Evolutionary conservation across 352 stramenopile genomes (phyloP).

Genomic region (Phytophthora constricta): DNA sequence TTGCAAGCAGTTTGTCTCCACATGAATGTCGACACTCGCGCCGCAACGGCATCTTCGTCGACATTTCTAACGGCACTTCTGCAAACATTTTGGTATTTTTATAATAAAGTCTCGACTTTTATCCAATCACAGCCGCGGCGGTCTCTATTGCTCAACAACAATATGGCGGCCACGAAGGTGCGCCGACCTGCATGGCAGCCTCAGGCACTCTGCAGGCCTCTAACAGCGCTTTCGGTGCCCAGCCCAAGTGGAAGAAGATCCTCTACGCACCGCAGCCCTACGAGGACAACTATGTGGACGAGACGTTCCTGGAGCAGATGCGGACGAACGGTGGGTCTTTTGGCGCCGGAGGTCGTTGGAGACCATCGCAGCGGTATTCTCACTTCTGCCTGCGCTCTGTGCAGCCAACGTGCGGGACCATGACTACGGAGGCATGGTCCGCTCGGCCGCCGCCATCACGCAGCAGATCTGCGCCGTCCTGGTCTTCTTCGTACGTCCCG

Average conservation of each 20-base stretch:
- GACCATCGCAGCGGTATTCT: no score
- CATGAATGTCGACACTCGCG: no score
- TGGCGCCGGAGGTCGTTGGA: no score
- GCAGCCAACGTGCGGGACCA: slow-evolving; percentile 84
- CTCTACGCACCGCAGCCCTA: slow-evolving; percentile 90
- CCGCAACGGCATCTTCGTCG: no score
- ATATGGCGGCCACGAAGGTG: no score
- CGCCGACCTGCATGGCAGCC: no score
- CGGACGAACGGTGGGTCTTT: slow-evolving; percentile 83
- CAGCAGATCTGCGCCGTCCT: slow-evolving; percentile 90
- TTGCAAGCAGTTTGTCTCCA: no score
- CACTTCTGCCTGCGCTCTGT: not conserved
- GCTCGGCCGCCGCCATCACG: slow-evolving; percentile 81
- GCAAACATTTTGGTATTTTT: no score
- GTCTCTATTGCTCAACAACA: no score
- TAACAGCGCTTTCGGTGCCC: not conserved
- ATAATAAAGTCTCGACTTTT: no score
- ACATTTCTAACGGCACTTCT: no score
- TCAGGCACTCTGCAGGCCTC: not conserved
- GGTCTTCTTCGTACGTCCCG: slow-evolving; percentile 84
- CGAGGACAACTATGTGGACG: slow-evolving; percentile 91
- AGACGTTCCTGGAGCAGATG: slow-evolving; percentile 91
- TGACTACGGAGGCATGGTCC: slow-evolving; percentile 88
- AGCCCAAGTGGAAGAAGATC: slow-evolving; percentile 83
- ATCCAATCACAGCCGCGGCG: no score